phyloP scores from a whole-genome alignment of 2,329 filamentous ascomycete genomes.

The Colletotrichum agaves region DNA sequence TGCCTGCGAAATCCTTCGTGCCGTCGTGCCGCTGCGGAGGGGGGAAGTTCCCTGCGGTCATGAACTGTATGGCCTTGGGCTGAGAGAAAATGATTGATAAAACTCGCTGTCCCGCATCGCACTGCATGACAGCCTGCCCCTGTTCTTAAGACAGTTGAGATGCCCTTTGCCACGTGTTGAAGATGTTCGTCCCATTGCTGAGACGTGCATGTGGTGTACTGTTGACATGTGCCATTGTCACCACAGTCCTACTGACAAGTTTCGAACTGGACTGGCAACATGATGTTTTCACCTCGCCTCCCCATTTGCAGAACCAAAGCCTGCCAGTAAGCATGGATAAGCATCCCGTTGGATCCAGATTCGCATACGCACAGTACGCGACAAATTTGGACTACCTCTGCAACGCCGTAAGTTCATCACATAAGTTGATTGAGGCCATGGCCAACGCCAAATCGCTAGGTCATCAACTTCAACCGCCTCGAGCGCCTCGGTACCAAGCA shows the following conservation, averaged over 20 bases:
- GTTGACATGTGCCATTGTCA: constrained; percentile 9
- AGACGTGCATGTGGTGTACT: constrained; percentile 6
- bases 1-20: not conserved
- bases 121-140: not conserved
- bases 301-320: constrained; percentile 1
- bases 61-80: not conserved
- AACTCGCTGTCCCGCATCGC: constrained; percentile 3
- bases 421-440: not conserved
- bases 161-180: not conserved
- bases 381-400: constrained; percentile 60
- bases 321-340: not conserved
- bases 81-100: not conserved
- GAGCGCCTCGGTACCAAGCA: constrained; percentile 54
- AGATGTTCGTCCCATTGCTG: constrained; percentile 21
- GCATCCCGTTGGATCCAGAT: constrained; percentile 41
- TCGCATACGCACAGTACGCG: constrained; percentile 62
- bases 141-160: not conserved
- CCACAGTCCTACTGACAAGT: constrained; percentile 9
- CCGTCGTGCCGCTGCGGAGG: not conserved
- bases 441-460: constrained; percentile 11
- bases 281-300: not conserved
- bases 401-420: constrained; percentile 49
- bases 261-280: constrained; percentile 9
- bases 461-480: constrained; percentile 61
- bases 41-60: not conserved